A percentile compares a stretch with the other conserved stretches of the same genome.
These are phyloP conservation scores for Exserohilum turcica DNA, from an alignment of 2,329 filamentous ascomycete genomes.

Conservation along the genomic window DNA sequence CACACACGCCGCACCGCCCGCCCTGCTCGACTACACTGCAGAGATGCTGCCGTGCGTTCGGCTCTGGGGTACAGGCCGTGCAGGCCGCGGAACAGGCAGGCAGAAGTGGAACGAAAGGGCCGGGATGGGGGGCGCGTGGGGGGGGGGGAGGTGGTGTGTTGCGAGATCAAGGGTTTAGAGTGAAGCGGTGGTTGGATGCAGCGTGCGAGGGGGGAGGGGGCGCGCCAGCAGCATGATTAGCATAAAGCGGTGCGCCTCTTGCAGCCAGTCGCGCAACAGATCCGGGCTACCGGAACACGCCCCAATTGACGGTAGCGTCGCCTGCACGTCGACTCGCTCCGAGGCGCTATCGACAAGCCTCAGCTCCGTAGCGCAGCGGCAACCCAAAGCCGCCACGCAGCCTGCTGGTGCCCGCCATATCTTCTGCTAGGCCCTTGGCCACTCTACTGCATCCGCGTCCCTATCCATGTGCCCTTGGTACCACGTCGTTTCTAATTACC, in stretches of 20 bases:
- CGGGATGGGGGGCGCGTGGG: neutral
- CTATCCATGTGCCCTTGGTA: slow-evolving; percentile 18
- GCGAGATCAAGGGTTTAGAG: slow-evolving; percentile 21
- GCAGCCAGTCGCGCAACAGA: slow-evolving; percentile 24
- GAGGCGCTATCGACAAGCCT: slow-evolving; percentile 15
- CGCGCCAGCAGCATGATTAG: slow-evolving; percentile 22
- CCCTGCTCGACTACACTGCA: slow-evolving; percentile 12
- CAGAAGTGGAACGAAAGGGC: slow-evolving; percentile 3
- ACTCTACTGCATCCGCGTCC: slow-evolving; percentile 25
- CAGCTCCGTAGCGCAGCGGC: slow-evolving; percentile 20
- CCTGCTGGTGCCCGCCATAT: slow-evolving; percentile 35
- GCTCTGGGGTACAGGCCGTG: slow-evolving; percentile 20
- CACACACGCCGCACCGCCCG: neutral
- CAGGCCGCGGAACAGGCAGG: slow-evolving; percentile 6
- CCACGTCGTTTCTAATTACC: slow-evolving; percentile 9
- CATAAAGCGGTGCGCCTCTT: slow-evolving; percentile 21
- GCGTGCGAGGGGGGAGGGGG: slow-evolving; percentile 7
- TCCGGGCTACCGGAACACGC: slow-evolving; percentile 26
- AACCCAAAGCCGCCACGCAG: slow-evolving; percentile 32
- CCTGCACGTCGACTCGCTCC: slow-evolving; percentile 19
- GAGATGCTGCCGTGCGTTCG: slow-evolving; percentile 25
- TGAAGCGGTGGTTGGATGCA: slow-evolving; percentile 28
- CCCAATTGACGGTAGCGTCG: slow-evolving; percentile 32
- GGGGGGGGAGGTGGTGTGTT: neutral
- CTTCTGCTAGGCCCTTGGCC: slow-evolving; percentile 36